Percentiles rank a stretch among this genome's conserved stretches.
Conservation (phyloP, 257 asterid species). For the Cordia subcordata region DNA sequence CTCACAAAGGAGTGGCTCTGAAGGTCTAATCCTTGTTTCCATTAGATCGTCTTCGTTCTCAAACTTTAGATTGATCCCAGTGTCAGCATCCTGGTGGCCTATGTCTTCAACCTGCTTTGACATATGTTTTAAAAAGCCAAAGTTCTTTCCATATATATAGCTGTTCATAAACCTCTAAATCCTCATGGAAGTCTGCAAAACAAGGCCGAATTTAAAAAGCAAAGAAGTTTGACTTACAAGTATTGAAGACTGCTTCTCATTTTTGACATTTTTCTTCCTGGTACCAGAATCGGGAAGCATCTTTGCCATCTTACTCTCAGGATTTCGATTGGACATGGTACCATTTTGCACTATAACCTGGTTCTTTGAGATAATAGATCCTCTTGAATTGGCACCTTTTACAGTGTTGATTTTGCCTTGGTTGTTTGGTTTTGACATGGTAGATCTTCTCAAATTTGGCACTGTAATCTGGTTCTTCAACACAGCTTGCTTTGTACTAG, state of each 20-base stretch:
- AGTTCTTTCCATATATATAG: neutral
- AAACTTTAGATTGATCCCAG: conserved; percentile 11
- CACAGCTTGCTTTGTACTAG: conserved; percentile 19
- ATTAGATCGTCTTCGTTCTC: conserved; percentile 15
- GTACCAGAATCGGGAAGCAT: conserved; percentile 11
- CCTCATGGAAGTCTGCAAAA: neutral
- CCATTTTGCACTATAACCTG: conserved; percentile 20
- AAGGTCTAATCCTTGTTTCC: conserved; percentile 12
- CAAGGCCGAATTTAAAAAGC: neutral
- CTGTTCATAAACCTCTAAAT: neutral
- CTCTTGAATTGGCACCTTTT: conserved; percentile 25
- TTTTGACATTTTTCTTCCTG: conserved; percentile 34
- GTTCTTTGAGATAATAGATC: conserved; percentile 23
- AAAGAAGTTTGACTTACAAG: conserved; percentile 27
- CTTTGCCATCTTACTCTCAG: conserved; percentile 5
- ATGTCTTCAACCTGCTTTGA: conserved; percentile 41
- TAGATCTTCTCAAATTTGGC: conserved; percentile 16
- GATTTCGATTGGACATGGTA: conserved; percentile 11
- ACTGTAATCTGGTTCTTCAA: conserved; percentile 8
- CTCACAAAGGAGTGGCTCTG: conserved; percentile 16
- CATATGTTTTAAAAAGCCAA: conserved; percentile 8
- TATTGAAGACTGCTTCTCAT: conserved; percentile 22
- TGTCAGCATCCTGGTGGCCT: conserved; percentile 14
- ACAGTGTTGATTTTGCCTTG: conserved; percentile 15
- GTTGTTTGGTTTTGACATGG: conserved; percentile 14